These are phyloP conservation scores for Saccharata proteae DNA, from an alignment of 2,329 filamentous ascomycete species.

Conservation along the genomic window DNA sequence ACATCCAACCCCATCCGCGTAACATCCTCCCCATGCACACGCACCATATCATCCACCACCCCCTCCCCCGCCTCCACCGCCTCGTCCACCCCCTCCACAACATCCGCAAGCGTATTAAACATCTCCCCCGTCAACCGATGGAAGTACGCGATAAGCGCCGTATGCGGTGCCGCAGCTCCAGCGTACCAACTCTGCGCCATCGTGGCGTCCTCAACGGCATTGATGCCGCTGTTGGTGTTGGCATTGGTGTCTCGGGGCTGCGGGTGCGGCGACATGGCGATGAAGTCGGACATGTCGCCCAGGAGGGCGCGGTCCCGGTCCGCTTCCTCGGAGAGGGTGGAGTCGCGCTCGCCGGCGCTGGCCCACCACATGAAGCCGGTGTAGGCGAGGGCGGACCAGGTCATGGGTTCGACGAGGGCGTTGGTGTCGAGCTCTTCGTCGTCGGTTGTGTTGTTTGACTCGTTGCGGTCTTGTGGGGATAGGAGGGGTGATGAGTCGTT, in stretches of 20 bases:
- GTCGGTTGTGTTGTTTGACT: not conserved
- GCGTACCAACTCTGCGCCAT: conserved; percentile 22
- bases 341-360: conserved; percentile 61
- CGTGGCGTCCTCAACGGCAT: conserved; percentile 30
- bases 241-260: conserved; percentile 7
- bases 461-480: not conserved
- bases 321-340: conserved; percentile 41
- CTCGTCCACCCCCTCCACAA: conserved; percentile 40
- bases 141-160: conserved; percentile 69
- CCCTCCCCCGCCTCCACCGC: conserved; percentile 27
- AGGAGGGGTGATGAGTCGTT: conserved; percentile 23
- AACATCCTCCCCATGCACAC: conserved; percentile 52
- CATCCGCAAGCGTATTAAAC: conserved; percentile 48
- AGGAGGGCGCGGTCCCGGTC: conserved; percentile 36
- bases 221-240: conserved; percentile 11
- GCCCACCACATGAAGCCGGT: conserved; percentile 86
- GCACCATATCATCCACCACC: conserved; percentile 25
- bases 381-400: conserved; percentile 65
- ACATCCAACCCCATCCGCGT: conserved; percentile 64
- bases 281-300: conserved; percentile 27
- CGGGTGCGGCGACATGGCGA: conserved; percentile 2
- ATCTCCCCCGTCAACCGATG: conserved; percentile 61
- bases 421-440: conserved; percentile 15
- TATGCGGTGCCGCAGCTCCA: conserved; percentile 39
- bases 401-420: conserved; percentile 41